Evolutionary conservation across 306 rosid species (phyloP), one percentile per base, ranked within the genome.

Genomic region (Clitoria ternatea): DNA sequence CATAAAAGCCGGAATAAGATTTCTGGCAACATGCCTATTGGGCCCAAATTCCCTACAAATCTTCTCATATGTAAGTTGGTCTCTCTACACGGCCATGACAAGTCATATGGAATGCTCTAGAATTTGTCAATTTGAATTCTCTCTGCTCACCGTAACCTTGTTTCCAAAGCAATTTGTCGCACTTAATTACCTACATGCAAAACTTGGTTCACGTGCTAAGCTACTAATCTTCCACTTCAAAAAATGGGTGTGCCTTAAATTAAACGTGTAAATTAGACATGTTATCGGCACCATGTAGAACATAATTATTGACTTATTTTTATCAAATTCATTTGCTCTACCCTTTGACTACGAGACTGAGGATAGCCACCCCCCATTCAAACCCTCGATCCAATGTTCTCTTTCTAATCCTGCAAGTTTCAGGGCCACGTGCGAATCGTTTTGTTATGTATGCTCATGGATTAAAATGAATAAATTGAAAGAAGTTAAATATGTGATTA

Each of bases 31-130:
- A 24, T 45, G 61, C 15, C 24, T 39, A 33, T 23, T 20, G 37
- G 70, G 83, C 81, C 83, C 78, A 70, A 61, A 40, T 30, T 49
- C 45, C 52, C 72, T 23, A 9, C 63, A 64, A 22, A 13, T 7
- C 11, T 55, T 7, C 40, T 12, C 9, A 29, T 12, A 22, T 19
- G 39, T 40, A 17, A 7, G 26, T 39, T 49, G 48, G 69, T 45
- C 26, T 57, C 54, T 35, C 14, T 56, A 40, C 61, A 62, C 22
- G 13, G n/a, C 40, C 69, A 69, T 55, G 70, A 54, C 63, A 56
- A 10, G 10, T 64, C 70, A 72, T 36, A 35, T 57, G 66, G 27
- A 65, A 15, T 53, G 61, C 37, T 61, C 7, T 17, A 20, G 5
- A 68, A 23, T 7, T 24, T 43, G 6, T 39, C 69, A 40, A 36